A percentile compares a stretch with the other conserved stretches of the same genome.
phyloP scores from a whole-genome alignment of 2,329 filamentous ascomycete species.

The Fusarium anthophilum region DNA sequence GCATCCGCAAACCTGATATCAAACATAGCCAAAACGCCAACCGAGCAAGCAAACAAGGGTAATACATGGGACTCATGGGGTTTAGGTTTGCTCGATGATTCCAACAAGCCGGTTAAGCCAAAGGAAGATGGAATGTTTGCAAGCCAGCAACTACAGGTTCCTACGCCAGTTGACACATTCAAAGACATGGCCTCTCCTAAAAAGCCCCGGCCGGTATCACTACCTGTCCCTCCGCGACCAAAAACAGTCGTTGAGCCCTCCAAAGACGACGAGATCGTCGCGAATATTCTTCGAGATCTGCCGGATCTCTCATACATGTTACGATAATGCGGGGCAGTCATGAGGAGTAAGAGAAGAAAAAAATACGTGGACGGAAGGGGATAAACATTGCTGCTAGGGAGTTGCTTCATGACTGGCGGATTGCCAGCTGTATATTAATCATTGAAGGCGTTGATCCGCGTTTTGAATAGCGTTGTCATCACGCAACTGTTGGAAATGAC shows the following conservation, averaged over 20 bases:
- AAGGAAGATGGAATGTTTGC: conserved; percentile 3
- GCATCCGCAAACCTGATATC: conserved; percentile 14
- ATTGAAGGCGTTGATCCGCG: conserved; percentile 26
- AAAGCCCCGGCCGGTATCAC: conserved; percentile 2
- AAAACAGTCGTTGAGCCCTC: conserved; percentile 1
- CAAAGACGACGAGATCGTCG: conserved; percentile 47
- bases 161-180: conserved; percentile 2
- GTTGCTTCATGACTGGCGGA: neutral
- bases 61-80: conserved; percentile 36
- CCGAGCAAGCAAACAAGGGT: conserved; percentile 16
- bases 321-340: conserved; percentile 41
- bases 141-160: conserved; percentile 1
- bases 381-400: neutral
- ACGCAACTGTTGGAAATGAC: conserved; percentile 6
- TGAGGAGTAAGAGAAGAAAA: conserved; percentile 18
- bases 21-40: conserved; percentile 7
- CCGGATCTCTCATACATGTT: conserved; percentile 60
- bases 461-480: conserved; percentile 9
- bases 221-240: conserved; percentile 9
- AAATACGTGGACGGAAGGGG: neutral
- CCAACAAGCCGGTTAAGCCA: conserved; percentile 8
- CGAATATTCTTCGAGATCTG: conserved; percentile 49
- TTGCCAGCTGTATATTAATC: conserved; percentile 23
- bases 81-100: conserved; percentile 24
- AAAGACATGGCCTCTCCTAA: neutral